Base-by-base conservation (phyloP, 441 rosid genomes). In the Arabidopsis lyrata region DNA sequence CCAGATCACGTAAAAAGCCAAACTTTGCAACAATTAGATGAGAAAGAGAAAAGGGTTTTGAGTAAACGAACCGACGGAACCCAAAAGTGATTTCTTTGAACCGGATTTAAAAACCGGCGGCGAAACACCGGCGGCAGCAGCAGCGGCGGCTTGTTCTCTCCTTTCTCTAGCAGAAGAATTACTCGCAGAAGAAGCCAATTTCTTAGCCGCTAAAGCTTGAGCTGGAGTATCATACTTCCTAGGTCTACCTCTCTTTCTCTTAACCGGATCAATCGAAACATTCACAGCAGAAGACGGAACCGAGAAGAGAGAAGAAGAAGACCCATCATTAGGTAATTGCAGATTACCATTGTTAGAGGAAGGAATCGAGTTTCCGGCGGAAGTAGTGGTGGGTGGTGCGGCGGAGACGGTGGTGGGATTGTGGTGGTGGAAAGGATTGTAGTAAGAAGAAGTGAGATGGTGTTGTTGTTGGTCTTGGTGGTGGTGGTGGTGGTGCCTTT, bases 141-240 rank as follows among this genome's bases (percentile, higher is more conserved):
- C 79, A 6, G 78, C 82, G 31, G 83, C 84, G 47, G 83, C 85
- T 48, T 78, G 87, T 60, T 81, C 83, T 42, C 83, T 74, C 77
- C 79, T 74, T 38, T 79, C 84, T 73, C 82, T 81, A 1, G 84
- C 74, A 22, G 73, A 74, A 0, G 77, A 81, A 62, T 70, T 69
- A 72, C 73, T 73, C 0, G 81, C 78, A 42, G 90, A 82, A 48
- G 90, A 82, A 8, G 93, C 89, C 75, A 83, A 78, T 74, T 83
- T 90, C 87, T 85, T 92, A 13, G 96, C 96, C 2, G 93, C 95
- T 68, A 88, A 52, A 54, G 96, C 97, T 67, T 86, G 95, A 38
- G 88, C 96, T 14, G 91, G 95, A 18, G 97, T 92, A 1, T 83
- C 93, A 63, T 92, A 92, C 92, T 90, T 95, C 80, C 96, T 83